phyloP scores from a whole-genome alignment of 495 filamentous ascomycete species.

The Penicilliopsis zonata region DNA sequence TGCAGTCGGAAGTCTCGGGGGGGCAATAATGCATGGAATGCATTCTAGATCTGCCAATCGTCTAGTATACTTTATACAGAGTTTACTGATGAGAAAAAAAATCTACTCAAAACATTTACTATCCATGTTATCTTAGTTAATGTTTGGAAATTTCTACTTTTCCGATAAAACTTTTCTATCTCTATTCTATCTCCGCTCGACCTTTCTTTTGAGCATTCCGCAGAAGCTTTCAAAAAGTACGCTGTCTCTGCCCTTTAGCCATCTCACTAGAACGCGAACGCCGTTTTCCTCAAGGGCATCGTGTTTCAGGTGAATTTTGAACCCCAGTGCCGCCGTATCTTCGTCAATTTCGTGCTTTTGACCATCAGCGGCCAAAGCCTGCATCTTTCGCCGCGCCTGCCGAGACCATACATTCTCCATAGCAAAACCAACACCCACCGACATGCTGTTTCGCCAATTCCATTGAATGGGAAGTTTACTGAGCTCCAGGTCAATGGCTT shows the following conservation, averaged over 20 bases:
- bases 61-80: no score
- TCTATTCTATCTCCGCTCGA: conserved; percentile 14
- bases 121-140: no score
- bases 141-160: no score
- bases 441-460: conserved; percentile 31
- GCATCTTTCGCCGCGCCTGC: conserved; percentile 45
- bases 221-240: conserved; percentile 82
- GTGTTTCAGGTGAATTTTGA: conserved; percentile 29
- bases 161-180: no score
- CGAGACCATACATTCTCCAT: conserved; percentile 62
- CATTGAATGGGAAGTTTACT: conserved; percentile 36
- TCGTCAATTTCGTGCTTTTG: conserved; percentile 16
- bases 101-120: no score
- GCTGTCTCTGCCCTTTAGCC: conserved; percentile 64
- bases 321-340: conserved; percentile 25
- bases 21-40: no score
- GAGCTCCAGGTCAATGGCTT: conserved; percentile 28
- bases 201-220: conserved; percentile 58
- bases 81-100: no score
- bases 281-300: conserved; percentile 12
- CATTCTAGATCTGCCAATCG: no score
- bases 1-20: conserved; percentile 27
- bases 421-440: conserved; percentile 42
- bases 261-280: conserved; percentile 42
- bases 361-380: conserved; percentile 10